Evolutionary conservation across 148 eudicot species (phyloP).

Genomic region (Amaranthus cruentus): DNA sequence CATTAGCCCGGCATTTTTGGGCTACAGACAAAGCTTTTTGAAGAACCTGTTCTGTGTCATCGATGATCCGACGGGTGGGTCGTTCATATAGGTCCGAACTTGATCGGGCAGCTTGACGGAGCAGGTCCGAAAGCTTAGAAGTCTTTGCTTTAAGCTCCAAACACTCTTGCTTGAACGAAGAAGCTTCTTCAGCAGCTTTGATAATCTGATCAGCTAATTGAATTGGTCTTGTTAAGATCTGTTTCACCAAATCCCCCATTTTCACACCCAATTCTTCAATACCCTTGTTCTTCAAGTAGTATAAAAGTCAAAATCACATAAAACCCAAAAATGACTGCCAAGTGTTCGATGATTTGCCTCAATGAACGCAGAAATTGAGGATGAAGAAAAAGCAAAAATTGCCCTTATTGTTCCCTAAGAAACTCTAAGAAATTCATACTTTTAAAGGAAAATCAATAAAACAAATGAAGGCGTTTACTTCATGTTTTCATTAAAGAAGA

Average conservation of each 20-base stretch:
- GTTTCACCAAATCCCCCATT: constrained; percentile 56
- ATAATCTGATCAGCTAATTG: constrained; percentile 76
- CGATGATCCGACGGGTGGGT: constrained; percentile 79
- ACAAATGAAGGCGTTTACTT: too few species aligned
- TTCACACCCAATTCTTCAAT: too few species aligned
- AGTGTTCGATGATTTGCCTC: too few species aligned
- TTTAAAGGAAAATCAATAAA: too few species aligned
- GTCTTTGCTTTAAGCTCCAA: constrained; percentile 67
- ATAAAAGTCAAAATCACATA: too few species aligned
- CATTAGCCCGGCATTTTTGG: constrained; percentile 68
- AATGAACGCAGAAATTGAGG: too few species aligned
- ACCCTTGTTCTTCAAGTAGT: too few species aligned
- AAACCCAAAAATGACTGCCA: too few species aligned
- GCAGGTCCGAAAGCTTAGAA: constrained; percentile 69
- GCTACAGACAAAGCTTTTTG: constrained; percentile 56
- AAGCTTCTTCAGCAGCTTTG: constrained; percentile 70
- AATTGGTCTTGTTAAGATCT: constrained; percentile 68
- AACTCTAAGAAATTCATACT: too few species aligned
- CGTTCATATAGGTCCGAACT: constrained; percentile 84
- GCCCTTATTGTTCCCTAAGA: too few species aligned
- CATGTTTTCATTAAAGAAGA: too few species aligned
- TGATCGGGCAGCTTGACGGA: constrained; percentile 86
- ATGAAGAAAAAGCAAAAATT: too few species aligned
- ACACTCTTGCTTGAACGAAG: constrained; percentile 70
- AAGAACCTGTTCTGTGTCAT: constrained; percentile 72